Evolutionary conservation across 345 rosid species (phyloP), one percentile per base, ranked within the genome.

Genomic region (Hypericum androsaemum): DNA sequence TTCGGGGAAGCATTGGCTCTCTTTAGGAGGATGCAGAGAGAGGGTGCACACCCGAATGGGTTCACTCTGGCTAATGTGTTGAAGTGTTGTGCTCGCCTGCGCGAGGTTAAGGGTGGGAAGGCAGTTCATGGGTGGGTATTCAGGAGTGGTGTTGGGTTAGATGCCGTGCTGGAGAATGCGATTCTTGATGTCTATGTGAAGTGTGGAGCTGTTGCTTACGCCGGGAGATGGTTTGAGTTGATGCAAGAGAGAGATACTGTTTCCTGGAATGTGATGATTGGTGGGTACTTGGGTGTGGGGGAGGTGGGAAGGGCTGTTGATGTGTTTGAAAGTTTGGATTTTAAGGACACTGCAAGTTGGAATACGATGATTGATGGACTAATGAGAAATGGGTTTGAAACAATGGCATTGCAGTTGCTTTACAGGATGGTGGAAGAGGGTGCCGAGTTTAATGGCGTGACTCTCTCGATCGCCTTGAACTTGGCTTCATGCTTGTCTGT

Each of bases 121-220:
- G 66, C 10, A 8, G 62, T 77, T 60, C 85, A 80, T 35, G 85
- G 80, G 40, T 80, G 85, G 85, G 67, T 70, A 3, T 10, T 76
- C 38, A 69, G 59, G 16, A 74, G 60, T 50, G 68, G 56, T 43
- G 46, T 71, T 52, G 66, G n/a, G 36, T 56, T 72, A 6, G 78
- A 80, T 53, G 59, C 58, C 12, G 65, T 68, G 50, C 56, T 80
- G 38, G 72, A 43, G 59, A 80, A 80, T 66, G 58, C 85, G 0
- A 46, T 80, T 55, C 71, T 76, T 59, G 74, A 71, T 66, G 45
- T 77, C 54, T 76, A 74, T 41, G 76, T 66, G 3, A 80, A 80
- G 60, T 74, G 80, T 22, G 58, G 69, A 53, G 65, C 53, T 14
- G 45, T 74, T n/a, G 53, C 40, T 35, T 53, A 40, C 42, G 76